Conservation (phyloP, 2,329 filamentous ascomycete genomes). For the Pyrenophora graminea region DNA sequence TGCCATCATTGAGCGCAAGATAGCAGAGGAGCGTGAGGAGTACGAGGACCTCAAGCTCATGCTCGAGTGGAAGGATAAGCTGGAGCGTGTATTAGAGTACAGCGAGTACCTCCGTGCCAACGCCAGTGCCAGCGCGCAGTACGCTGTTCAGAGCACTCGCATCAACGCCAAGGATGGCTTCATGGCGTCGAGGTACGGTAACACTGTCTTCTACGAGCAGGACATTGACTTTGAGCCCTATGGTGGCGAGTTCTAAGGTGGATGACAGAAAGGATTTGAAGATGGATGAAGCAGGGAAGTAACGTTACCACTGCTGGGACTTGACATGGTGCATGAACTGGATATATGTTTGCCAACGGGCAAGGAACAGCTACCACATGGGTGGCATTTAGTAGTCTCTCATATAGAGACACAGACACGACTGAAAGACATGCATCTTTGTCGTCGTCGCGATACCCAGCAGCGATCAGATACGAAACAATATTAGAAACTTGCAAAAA, state of each 20-base stretch:
- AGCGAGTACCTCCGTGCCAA: slow-evolving; percentile 22
- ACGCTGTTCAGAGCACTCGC: slow-evolving; percentile 7
- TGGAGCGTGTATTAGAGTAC: slow-evolving; percentile 27
- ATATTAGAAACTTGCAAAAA: neutral
- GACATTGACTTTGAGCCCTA: neutral
- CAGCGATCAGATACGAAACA: neutral
- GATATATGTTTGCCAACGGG: no score
- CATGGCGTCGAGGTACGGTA: no score
- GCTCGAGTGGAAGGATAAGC: slow-evolving; percentile 25
- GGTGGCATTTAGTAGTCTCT: neutral
- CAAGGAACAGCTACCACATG: no score
- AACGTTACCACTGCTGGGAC: no score
- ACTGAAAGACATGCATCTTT: neutral
- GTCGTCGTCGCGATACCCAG: neutral
- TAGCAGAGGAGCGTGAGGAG: no score
- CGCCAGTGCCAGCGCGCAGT: slow-evolving; percentile 17
- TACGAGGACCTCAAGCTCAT: slow-evolving; percentile 4
- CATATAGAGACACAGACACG: neutral
- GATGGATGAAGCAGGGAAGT: no score
- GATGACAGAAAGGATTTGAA: no score
- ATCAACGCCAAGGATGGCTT: neutral
- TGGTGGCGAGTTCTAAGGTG: neutral
- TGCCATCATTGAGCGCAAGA: no score
- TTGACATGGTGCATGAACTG: no score
- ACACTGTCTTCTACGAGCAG: neutral